Percentiles rank a stretch among this genome's conserved stretches.
phyloP scores from a whole-genome alignment of 2,329 filamentous ascomycete species.

The Calonectria multiphialidica region DNA sequence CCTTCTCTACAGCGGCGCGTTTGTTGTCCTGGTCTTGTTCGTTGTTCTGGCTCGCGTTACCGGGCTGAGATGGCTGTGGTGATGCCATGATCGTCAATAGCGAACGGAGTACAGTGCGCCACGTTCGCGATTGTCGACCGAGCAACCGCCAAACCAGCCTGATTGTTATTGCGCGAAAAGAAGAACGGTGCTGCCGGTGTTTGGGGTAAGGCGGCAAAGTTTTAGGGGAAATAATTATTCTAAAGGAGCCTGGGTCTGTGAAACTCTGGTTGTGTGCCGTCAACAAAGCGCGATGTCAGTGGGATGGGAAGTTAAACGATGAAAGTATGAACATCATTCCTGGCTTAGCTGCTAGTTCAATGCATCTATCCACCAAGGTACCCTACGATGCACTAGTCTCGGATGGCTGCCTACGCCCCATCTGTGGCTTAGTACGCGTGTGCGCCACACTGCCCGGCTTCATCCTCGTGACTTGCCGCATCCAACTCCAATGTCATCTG shows the following conservation, averaged over 20 bases:
- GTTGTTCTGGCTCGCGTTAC: conserved; percentile 31
- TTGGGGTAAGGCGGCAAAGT: background rate
- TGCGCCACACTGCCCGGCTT: conserved; percentile 39
- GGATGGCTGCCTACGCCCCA: conserved; percentile 35
- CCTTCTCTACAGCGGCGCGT: conserved; percentile 21
- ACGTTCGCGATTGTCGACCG: conserved; percentile 13
- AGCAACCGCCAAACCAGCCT: conserved; percentile 15
- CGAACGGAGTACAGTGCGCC: conserved; percentile 4
- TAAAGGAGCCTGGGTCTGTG: background rate
- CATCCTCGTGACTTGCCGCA: conserved; percentile 42
- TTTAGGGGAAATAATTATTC: background rate
- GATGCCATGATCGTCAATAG: conserved; percentile 29
- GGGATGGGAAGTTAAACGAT: background rate
- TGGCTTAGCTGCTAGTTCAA: conserved; percentile 7
- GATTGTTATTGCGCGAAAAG: background rate
- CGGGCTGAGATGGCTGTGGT: conserved; percentile 29
- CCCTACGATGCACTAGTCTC: conserved; percentile 3
- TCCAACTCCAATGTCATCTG: conserved; percentile 42
- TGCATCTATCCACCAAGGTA: background rate
- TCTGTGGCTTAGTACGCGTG: conserved; percentile 34
- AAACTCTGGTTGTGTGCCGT: background rate
- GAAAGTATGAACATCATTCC: conserved; percentile 6
- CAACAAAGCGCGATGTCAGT: background rate
- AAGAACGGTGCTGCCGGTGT: background rate
- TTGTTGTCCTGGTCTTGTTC: conserved; percentile 27